These are phyloP conservation scores for Phialocephala sp. DNA, from an alignment of 2,329 filamentous ascomycete genomes.

Conservation along the genomic window DNA sequence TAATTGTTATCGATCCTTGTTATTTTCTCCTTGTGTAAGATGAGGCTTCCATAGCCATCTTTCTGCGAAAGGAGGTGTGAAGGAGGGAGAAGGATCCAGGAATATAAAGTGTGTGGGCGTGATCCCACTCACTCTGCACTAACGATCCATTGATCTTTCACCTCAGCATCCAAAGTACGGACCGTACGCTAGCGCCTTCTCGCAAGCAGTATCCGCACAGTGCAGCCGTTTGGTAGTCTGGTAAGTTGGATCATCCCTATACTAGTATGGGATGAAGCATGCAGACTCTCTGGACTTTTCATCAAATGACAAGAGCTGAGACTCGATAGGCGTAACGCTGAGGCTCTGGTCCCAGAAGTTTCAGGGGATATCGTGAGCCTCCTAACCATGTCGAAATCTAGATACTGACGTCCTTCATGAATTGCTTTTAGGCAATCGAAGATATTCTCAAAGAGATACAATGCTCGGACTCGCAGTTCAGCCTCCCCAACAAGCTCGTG, in stretches of 20 bases:
- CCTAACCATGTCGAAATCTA: neutral
- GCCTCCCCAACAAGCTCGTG: conserved; percentile 35
- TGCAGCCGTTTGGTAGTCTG: neutral
- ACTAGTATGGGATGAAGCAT: neutral
- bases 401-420: neutral
- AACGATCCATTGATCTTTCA: neutral
- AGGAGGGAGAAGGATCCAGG: neutral
- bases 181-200: neutral
- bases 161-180: neutral
- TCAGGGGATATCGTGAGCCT: conserved; percentile 6
- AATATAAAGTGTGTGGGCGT: neutral
- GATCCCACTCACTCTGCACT: neutral
- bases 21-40: neutral
- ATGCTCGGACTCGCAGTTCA: conserved; percentile 39
- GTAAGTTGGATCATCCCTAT: neutral
- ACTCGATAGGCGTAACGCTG: conserved; percentile 1
- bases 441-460: conserved; percentile 18
- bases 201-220: neutral
- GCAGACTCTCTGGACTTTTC: neutral
- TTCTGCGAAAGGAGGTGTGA: neutral
- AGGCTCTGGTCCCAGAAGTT: neutral
- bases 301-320: neutral
- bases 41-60: neutral
- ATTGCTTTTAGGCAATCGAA: conserved; percentile 18
- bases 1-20: neutral